These are phyloP conservation scores for Arabidopsis hybrid DNA, from an alignment of 441 rosid genomes.

Conservation along the genomic window DNA sequence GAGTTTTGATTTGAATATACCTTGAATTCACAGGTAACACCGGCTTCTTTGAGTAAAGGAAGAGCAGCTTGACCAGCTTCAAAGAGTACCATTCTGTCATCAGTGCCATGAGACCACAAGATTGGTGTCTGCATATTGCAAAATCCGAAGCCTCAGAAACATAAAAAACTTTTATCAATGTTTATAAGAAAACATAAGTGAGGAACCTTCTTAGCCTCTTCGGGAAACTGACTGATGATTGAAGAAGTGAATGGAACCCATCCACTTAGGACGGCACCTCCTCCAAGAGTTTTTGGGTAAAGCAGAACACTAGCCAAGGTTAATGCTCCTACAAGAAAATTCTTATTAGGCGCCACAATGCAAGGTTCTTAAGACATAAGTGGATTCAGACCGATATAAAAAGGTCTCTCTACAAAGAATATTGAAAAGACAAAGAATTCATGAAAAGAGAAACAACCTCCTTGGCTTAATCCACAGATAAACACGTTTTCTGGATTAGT, in stretches of 20 bases:
- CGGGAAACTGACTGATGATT: constrained; percentile 51
- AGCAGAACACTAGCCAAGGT: constrained; percentile 77
- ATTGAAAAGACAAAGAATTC: background rate
- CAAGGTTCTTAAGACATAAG: background rate
- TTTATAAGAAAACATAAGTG: background rate
- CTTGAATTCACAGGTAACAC: constrained; percentile 78
- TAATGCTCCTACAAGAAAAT: constrained; percentile 65
- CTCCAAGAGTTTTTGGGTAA: constrained; percentile 82
- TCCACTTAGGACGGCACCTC: constrained; percentile 80
- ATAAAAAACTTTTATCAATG: background rate
- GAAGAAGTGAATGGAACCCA: constrained; percentile 87
- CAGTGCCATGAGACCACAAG: constrained; percentile 79
- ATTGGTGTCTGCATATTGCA: constrained; percentile 63
- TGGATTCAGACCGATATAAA: background rate
- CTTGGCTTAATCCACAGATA: constrained; percentile 90
- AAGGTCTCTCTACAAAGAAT: background rate
- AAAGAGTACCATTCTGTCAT: constrained; percentile 63
- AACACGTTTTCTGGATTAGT: constrained; percentile 66
- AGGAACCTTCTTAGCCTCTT: constrained; percentile 42
- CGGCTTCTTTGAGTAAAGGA: constrained; percentile 68
- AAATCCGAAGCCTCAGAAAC: constrained; percentile 23
- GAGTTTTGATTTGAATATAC: constrained; percentile 41
- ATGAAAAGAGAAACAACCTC: constrained; percentile 55
- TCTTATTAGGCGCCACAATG: background rate
- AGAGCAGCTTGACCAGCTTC: constrained; percentile 87